Percentiles rank a stretch among this genome's conserved stretches.
Conservation (phyloP, 257 asterid species). For the Oldenlandia corymbosa region DNA sequence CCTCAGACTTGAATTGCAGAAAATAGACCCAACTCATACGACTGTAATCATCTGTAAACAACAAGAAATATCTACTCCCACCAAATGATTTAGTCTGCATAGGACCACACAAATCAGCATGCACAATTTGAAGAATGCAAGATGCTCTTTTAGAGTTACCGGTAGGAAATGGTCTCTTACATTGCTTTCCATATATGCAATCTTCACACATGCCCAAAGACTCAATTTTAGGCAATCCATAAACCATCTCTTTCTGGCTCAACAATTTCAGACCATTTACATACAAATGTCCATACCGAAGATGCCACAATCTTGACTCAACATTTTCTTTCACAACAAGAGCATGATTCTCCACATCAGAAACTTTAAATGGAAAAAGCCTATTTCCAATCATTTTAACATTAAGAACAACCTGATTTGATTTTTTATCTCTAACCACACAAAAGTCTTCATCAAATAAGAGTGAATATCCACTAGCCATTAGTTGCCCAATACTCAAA, state of each 20-base stretch:
- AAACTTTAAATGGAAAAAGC: constrained; percentile 3
- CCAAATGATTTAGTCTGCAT: background rate
- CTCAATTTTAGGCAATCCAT: background rate
- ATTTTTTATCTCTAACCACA: constrained; percentile 1
- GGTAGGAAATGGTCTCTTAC: background rate
- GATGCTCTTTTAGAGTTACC: background rate
- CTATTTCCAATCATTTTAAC: background rate
- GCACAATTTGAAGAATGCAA: background rate
- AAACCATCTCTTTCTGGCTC: constrained; percentile 1
- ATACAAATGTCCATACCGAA: constrained; percentile 17
- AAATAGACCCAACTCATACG: constrained; percentile 16
- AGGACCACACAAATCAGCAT: background rate
- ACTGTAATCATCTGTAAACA: constrained; percentile 7
- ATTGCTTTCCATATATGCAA: constrained; percentile 3
- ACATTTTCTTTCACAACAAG: background rate
- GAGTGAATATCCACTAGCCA: background rate
- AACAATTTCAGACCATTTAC: background rate
- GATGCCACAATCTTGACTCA: constrained; percentile 8
- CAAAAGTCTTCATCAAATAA: constrained; percentile 12
- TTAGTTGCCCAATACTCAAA: background rate
- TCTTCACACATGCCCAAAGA: background rate
- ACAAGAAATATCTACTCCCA: background rate
- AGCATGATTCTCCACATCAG: background rate
- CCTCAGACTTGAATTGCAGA: background rate
- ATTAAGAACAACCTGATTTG: background rate